Evolutionary conservation across 192 early-diverging fungal species (phyloP), one percentile per base, ranked within the genome.

Genomic region (Coemansia sp.): DNA sequence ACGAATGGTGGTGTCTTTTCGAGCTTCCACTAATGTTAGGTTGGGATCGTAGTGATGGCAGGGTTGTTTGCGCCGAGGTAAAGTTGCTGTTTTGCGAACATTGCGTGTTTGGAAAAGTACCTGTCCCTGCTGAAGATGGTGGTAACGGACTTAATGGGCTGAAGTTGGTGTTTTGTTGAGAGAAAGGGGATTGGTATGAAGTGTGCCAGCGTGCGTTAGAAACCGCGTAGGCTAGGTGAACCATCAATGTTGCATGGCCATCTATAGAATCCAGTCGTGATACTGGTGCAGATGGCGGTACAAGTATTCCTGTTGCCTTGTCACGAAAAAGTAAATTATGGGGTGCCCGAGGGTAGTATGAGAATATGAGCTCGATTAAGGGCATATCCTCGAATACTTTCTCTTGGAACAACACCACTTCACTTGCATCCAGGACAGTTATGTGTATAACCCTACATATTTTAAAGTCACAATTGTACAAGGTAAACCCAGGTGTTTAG

Each of bases 291-390:
- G 15, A 21, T 7, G 58, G 43, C 30, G 77, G 68, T 1, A 71
- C 64, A 26, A 79, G 77, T 16, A 20, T 55, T 28, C 58, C 39
- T 18, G 71, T 68, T 10, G 28, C 13, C 29, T 60, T 53, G 34
- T 81, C 66, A 4, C 72, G 64, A 29, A 66, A 67, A 28, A 81
- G 65, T 23, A 81, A 37, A 2, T 30, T 16, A 6, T 12, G 18
- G 5, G 79, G 79, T 4, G 73, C 73, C 56, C 49, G 34, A 33
- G 66, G 73, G 30, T 56, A 72, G 61, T 75, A 69, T 15, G 73
- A 42, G 33, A 58, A 63, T 12, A 81, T 13, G 23, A 81, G 67
- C 20, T 75, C 73, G 5, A 18, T 9, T 6, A 81, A 48, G 1
- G 73, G 39, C 73, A 81, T 81, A 4, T 31, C 39, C 2, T 55